Conservation (phyloP, 75 land plant species). For the Pinus taeda region DNA sequence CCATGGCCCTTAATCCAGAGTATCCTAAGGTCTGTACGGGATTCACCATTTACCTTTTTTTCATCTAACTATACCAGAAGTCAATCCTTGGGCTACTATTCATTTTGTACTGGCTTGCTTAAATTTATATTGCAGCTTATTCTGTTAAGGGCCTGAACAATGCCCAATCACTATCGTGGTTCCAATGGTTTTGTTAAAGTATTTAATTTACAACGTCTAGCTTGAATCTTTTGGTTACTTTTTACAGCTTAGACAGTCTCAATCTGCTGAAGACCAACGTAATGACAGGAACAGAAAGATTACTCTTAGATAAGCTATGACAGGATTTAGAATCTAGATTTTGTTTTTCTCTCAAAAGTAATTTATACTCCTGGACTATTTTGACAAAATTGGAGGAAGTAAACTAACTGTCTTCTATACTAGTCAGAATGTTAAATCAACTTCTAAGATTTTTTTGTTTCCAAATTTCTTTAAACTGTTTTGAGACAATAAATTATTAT, state of each 20-base stretch:
- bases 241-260: background rate
- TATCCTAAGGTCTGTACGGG: conserved; percentile 64
- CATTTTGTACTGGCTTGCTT: background rate
- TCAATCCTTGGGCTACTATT: background rate
- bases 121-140: background rate
- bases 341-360: too few relatives aligned
- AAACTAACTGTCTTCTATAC: background rate
- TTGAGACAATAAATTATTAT: background rate
- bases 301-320: background rate
- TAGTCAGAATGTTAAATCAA: background rate
- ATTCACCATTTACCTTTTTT: background rate
- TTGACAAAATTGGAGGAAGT: background rate
- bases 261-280: background rate
- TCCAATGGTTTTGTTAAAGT: background rate
- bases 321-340: too few relatives aligned
- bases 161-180: too few relatives aligned
- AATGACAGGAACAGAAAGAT: background rate
- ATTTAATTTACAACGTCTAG: background rate
- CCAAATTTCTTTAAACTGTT: background rate
- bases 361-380: background rate
- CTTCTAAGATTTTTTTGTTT: background rate
- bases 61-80: background rate
- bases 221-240: background rate
- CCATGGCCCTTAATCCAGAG: conserved; percentile 86
- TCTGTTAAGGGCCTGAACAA: background rate